phyloP scores from a whole-genome alignment of 2,329 filamentous ascomycete genomes.

The Aplosporella prunicola region DNA sequence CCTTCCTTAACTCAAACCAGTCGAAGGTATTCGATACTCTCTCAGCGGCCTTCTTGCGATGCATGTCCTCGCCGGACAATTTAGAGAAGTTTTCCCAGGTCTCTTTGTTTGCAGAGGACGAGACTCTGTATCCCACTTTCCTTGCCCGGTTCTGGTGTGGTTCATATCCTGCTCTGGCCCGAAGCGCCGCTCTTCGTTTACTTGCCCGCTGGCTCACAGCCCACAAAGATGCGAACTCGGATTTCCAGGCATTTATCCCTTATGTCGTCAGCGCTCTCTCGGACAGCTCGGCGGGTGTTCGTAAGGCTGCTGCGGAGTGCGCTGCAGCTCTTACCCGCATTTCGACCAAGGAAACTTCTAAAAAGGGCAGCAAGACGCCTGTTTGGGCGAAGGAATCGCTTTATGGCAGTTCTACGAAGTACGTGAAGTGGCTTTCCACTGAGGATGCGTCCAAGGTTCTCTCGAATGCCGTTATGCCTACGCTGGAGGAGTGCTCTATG shows the following conservation, averaged over 20 bases:
- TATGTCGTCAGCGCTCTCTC: slow-evolving; percentile 67
- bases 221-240: slow-evolving; percentile 36
- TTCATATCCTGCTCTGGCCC: slow-evolving; percentile 57
- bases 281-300: slow-evolving; percentile 67
- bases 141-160: slow-evolving; percentile 67
- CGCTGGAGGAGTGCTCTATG: slow-evolving; percentile 76
- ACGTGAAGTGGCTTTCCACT: slow-evolving; percentile 48
- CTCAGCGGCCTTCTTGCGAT: slow-evolving; percentile 20
- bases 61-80: slow-evolving; percentile 17
- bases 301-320: slow-evolving; percentile 63
- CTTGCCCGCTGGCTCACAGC: slow-evolving; percentile 22
- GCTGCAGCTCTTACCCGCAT: slow-evolving; percentile 29
- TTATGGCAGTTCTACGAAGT: slow-evolving; percentile 48
- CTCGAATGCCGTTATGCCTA: slow-evolving; percentile 58
- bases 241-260: slow-evolving; percentile 74
- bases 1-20: slow-evolving; percentile 19
- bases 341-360: slow-evolving; percentile 9
- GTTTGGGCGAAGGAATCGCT: slow-evolving; percentile 33
- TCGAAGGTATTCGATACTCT: slow-evolving; percentile 22
- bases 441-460: slow-evolving; percentile 54
- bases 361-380: slow-evolving; percentile 29
- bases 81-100: slow-evolving; percentile 41
- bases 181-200: slow-evolving; percentile 59
- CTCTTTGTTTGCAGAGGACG: slow-evolving; percentile 45
- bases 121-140: slow-evolving; percentile 61